Conservation (phyloP, 805 yeast genomes). For the Saccharomyces cerevisiae region DNA sequence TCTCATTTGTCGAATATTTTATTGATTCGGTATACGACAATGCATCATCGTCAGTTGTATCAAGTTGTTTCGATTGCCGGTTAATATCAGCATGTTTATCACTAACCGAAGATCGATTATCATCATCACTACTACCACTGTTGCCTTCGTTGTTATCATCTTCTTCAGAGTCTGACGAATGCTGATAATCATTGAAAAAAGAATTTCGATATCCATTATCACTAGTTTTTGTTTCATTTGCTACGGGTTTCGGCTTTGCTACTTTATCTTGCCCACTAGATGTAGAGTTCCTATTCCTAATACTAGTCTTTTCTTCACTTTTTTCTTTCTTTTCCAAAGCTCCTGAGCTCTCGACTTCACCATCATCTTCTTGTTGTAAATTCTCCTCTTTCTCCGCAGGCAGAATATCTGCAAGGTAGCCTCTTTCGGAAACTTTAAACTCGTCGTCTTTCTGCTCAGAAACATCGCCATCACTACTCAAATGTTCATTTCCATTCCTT, state of each 20-base stretch:
- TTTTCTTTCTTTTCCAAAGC: neutral
- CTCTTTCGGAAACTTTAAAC: conserved; percentile 15
- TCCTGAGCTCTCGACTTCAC: neutral
- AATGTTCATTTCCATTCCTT: conserved; percentile 1
- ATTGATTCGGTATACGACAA: conserved; percentile 16
- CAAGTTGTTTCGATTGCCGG: neutral
- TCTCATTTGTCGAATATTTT: conserved; percentile 6
- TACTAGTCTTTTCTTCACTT: neutral
- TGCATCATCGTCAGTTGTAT: conserved; percentile 10
- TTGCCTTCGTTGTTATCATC: conserved; percentile 1
- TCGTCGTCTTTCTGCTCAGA: conserved; percentile 14
- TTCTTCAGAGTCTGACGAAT: neutral
- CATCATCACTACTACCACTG: conserved; percentile 7
- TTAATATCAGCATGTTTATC: neutral
- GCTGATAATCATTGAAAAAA: neutral
- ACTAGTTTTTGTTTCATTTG: neutral
- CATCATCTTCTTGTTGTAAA: neutral
- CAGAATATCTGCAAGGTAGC: conserved; percentile 16
- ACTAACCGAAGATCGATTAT: neutral
- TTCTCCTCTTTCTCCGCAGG: neutral
- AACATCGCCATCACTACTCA: conserved; percentile 6
- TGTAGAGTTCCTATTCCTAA: neutral
- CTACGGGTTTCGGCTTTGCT: neutral
- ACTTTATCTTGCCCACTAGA: neutral
- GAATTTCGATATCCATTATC: neutral